These are phyloP conservation scores for Oryza meyeriana DNA, from an alignment of 176 grass and related monocot genomes.

Conservation along the genomic window DNA sequence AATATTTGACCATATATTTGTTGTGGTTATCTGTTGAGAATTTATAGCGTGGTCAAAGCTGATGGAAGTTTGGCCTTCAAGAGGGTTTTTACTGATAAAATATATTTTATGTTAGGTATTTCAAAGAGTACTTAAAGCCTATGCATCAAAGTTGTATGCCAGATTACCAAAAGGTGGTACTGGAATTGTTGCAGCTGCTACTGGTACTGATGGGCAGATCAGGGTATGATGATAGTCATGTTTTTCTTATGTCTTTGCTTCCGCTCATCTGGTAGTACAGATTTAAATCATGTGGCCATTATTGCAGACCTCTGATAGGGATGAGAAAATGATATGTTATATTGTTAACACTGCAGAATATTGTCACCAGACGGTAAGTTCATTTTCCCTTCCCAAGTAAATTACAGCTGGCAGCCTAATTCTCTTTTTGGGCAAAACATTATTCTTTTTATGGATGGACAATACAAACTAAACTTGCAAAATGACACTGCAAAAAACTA, in stretches of 20 bases:
- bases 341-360: constrained; percentile 98
- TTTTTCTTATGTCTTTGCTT: constrained; percentile 13
- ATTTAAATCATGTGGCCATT: constrained; percentile 33
- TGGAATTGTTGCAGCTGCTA: constrained; percentile 93
- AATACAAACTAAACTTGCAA: not conserved
- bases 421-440: constrained; percentile 1
- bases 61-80: not conserved
- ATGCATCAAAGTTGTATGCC: constrained; percentile 74
- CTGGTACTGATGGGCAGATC: constrained; percentile 93
- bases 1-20: not conserved
- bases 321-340: constrained; percentile 98
- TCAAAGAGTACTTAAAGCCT: constrained; percentile 96
- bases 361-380: constrained; percentile 93
- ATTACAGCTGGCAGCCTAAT: not conserved
- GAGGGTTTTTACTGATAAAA: constrained; percentile 14
- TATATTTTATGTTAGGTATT: constrained; percentile 65
- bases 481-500: not conserved
- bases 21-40: constrained; percentile 1
- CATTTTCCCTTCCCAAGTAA: constrained; percentile 18
- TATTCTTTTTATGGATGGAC: not conserved
- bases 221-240: constrained; percentile 49
- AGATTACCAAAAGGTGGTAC: constrained; percentile 97
- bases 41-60: constrained; percentile 4
- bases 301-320: constrained; percentile 91
- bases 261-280: constrained; percentile 5